Percentiles rank a stretch among this genome's conserved stretches.
Evolutionary conservation across 148 eudicot genomes (phyloP).

Genomic region (Persicaria tinctoria): DNA sequence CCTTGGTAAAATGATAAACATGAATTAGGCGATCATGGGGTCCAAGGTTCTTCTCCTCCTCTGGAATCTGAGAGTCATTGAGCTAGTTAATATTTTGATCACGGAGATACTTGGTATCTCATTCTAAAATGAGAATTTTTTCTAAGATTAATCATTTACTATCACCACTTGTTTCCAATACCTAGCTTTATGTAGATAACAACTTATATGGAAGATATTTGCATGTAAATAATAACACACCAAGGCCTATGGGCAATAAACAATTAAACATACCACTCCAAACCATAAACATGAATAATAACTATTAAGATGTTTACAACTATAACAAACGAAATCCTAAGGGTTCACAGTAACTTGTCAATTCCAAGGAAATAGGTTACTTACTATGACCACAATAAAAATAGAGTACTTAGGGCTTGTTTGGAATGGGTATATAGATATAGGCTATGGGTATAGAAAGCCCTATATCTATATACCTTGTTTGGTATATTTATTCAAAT

Average conservation of each 20-base stretch:
- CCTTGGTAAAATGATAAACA: conserved; percentile 92
- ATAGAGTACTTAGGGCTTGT: neutral
- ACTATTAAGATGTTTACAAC: neutral
- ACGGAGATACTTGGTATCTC: neutral
- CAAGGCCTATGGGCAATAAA: neutral
- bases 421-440: no score
- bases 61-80: conserved; percentile 61
- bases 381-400: neutral
- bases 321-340: neutral
- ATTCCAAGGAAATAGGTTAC: neutral
- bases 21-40: conserved; percentile 85
- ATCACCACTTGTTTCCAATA: neutral
- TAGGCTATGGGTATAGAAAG: no score
- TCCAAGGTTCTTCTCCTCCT: conserved; percentile 84
- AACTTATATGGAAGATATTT: no score
- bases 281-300: no score
- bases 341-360: neutral
- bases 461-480: no score
- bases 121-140: neutral
- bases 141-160: neutral
- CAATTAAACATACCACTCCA: neutral
- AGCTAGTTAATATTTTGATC: neutral
- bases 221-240: no score
- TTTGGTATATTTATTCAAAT: no score
- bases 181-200: neutral